Base-by-base conservation (phyloP, 2,329 filamentous ascomycete genomes). In the Ophiocordyceps camponoti-floridani region DNA sequence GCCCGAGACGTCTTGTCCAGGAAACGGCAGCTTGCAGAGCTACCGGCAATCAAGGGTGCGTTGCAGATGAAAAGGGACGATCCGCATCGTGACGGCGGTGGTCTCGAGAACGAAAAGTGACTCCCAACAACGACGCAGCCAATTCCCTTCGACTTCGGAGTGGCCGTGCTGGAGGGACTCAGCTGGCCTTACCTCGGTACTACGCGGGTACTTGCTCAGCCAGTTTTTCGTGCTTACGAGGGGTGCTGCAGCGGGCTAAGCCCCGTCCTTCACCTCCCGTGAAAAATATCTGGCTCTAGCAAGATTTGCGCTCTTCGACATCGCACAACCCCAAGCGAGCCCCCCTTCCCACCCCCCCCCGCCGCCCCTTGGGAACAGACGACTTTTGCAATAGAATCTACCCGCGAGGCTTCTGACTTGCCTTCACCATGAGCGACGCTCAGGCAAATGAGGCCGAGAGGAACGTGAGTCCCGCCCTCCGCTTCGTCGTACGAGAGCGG, bases 401-500 rank as follows among this genome's bases (percentile, higher is more conserved):
- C 11, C 18, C 26, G 23, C 23, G n/a, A 28, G 41, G 19, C 26
- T 28, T 16, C n/a, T 6, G 26, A 30, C 13, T 12, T 16, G 19
- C 52, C 51, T 50, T 63, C 75, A 88, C 69, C 58, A 94, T 94
- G 86, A 88, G 83, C 71, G 80, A 87, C 68, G 72, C 81, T 59
- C 79, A 85, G 68, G 77, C 78, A 63, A 88, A 82, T 69, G 91
- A 96, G 68, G 89, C 89, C 56, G 91, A 98, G 77, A 96, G 96
- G 78, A 98, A 96, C 67, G 75, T 78, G 59, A 66, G 72, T 68
- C 40, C 5, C 13, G 10, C 27, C 27, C 35, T 23, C 23, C 14
- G 9, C 11, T 16, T 49, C 9, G 40, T 48, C 31, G 37, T 18
- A 40, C 43, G 35, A 38, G 35, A 38, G 13, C 7, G 26, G 40